Evolutionary conservation across 495 filamentous ascomycete genomes (phyloP).

Genomic region (Podospora pseudoanserina): DNA sequence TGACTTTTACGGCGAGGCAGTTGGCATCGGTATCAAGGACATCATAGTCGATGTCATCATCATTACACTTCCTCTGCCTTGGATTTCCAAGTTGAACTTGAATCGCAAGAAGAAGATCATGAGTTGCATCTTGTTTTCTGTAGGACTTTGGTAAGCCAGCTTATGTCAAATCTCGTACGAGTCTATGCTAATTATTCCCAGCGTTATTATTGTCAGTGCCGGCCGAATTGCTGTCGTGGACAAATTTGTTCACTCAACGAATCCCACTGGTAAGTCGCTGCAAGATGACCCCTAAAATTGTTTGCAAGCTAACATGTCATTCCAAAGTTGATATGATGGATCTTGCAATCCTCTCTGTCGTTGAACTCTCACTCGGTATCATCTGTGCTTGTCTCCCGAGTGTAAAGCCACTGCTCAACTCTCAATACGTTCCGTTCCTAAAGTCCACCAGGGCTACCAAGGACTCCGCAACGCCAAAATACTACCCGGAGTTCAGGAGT

Average conservation of each 20-base stretch:
- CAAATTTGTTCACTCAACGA: conserved; percentile 1
- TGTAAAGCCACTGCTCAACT: neutral
- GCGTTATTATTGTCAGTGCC: neutral
- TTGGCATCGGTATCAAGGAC: conserved; percentile 5
- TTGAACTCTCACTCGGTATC: conserved; percentile 1
- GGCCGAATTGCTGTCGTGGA: neutral
- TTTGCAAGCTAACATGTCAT: neutral
- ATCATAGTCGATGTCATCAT: neutral
- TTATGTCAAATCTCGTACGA: no score
- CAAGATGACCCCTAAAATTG: neutral
- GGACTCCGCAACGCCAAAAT: no score
- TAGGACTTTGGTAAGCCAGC: neutral
- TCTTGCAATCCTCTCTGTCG: neutral
- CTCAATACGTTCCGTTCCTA: neutral
- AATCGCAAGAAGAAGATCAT: conserved; percentile 4
- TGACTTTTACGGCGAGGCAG: neutral
- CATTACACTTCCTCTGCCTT: neutral
- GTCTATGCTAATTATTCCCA: neutral
- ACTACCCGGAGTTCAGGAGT: neutral
- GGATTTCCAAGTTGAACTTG: neutral
- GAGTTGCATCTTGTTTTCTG: conserved; percentile 3
- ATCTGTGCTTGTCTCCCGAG: conserved; percentile 5
- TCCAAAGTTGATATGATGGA: conserved; percentile 4
- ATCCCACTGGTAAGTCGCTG: neutral
- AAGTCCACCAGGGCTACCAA: neutral